Percentiles rank a stretch among this genome's conserved stretches.
phyloP scores from a whole-genome alignment of 768 basidiomycete genomes.

The Goffeauzyma gilvescens region DNA sequence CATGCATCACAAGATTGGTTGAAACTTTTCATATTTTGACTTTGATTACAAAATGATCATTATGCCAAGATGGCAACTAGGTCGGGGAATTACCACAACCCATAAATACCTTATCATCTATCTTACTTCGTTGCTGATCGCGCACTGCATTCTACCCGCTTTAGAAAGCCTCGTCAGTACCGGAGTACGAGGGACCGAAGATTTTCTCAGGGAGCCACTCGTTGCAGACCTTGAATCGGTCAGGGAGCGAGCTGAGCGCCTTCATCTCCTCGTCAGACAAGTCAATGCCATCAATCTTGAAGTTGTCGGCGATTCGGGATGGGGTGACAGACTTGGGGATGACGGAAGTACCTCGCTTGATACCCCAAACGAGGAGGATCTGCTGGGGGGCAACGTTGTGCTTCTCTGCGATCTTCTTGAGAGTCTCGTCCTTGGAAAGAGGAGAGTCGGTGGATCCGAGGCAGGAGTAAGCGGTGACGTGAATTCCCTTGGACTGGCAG shows the following conservation, averaged over 20 bases:
- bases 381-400: slow-evolving; percentile 38
- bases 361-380: slow-evolving; percentile 41
- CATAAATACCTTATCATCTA: too few species aligned
- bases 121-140: too few species aligned
- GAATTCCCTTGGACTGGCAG: slow-evolving; percentile 43
- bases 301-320: slow-evolving; percentile 14
- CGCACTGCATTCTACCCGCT: too few species aligned
- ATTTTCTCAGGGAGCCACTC: slow-evolving; percentile 10
- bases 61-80: too few species aligned
- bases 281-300: slow-evolving; percentile 11
- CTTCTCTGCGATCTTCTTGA: slow-evolving; percentile 24
- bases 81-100: too few species aligned
- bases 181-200: slow-evolving; percentile 1
- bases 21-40: too few species aligned
- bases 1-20: too few species aligned
- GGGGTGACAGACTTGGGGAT: slow-evolving; percentile 19
- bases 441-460: slow-evolving; percentile 33
- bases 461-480: slow-evolving; percentile 48
- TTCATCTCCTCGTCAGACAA: slow-evolving; percentile 13
- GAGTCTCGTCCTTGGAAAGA: slow-evolving; percentile 18
- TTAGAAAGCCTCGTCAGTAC: too few species aligned
- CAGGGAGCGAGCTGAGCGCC: slow-evolving; percentile 6
- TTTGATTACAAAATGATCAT: too few species aligned
- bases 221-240: slow-evolving; percentile 14
- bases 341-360: slow-evolving; percentile 34